Percentiles rank a stretch among this genome's conserved stretches.
Conservation (phyloP, 495 filamentous ascomycete species). For the Durotheca rogersii region DNA sequence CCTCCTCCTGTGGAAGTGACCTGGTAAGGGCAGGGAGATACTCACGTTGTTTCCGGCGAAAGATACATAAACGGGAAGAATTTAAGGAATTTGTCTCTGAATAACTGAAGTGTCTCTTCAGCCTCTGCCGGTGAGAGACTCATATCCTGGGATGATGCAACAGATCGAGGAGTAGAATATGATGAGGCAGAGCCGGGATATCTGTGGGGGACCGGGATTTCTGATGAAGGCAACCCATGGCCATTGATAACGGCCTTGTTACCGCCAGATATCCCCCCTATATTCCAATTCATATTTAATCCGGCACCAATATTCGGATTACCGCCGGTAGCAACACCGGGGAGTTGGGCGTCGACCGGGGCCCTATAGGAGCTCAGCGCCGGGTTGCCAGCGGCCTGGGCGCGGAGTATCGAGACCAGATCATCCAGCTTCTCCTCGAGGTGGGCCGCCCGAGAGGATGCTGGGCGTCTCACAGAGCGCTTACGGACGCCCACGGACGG, state of each 20-base stretch:
- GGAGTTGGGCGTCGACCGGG: conserved; percentile 7
- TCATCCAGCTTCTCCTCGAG: conserved; percentile 51
- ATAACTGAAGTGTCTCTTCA: conserved; percentile 31
- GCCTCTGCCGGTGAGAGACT: conserved; percentile 24
- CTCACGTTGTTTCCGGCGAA: conserved; percentile 29
- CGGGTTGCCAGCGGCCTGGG: conserved; percentile 29
- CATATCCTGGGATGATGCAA: conserved; percentile 19
- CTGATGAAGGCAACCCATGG: conserved; percentile 11
- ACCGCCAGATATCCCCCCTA: conserved; percentile 1
- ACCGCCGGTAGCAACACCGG: conserved; percentile 1
- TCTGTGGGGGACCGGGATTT: conserved; percentile 1
- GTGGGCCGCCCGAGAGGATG: conserved; percentile 41
- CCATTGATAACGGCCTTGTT: conserved; percentile 1
- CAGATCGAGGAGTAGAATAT: conserved; percentile 26
- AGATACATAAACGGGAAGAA: conserved; percentile 40
- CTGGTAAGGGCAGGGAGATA: conserved; percentile 1
- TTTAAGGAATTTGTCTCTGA: conserved; percentile 32
- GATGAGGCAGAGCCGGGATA: conserved; percentile 19
- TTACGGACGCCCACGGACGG: conserved; percentile 45
- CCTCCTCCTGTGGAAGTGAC: not conserved
- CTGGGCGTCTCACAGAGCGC: conserved; percentile 27
- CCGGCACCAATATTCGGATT: conserved; percentile 8
- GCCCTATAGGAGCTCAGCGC: conserved; percentile 4
- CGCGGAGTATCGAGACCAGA: conserved; percentile 44
- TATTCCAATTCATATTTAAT: conserved; percentile 14